Evolutionary conservation across 176 grass and related monocot species (phyloP).

Genomic region (Triticum timopheevii): DNA sequence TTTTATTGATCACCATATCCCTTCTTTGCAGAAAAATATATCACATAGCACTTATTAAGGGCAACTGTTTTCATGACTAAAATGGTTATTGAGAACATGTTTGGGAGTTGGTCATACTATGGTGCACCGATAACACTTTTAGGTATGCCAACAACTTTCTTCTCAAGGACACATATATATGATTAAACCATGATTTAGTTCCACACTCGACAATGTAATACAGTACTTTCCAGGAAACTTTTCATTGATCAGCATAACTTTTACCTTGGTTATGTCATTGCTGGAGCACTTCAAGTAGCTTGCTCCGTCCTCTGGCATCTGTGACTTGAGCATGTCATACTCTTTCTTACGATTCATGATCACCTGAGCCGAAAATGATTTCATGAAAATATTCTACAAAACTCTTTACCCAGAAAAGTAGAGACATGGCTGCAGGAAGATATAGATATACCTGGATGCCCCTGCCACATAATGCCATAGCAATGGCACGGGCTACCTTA

Average conservation of each 20-base stretch:
- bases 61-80: neutral
- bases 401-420: neutral
- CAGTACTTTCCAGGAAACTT: neutral
- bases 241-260: neutral
- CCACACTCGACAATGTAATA: neutral
- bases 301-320: constrained; percentile 51
- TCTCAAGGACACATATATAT: neutral
- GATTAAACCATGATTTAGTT: neutral
- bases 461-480: constrained; percentile 51
- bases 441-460: constrained; percentile 63
- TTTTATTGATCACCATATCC: neutral
- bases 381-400: neutral
- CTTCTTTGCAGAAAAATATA: neutral
- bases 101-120: neutral
- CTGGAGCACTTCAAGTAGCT: constrained; percentile 52
- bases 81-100: neutral
- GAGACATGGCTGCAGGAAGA: neutral
- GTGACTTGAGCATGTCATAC: constrained; percentile 68
- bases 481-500: constrained; percentile 52
- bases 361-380: constrained; percentile 47
- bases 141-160: neutral
- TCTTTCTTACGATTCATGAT: constrained; percentile 68
- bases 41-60: neutral
- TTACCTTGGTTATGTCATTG: constrained; percentile 58
- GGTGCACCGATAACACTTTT: neutral